Base-by-base conservation (phyloP, 1,284 basidiomycete species). In the Phylloporus gajari region DNA sequence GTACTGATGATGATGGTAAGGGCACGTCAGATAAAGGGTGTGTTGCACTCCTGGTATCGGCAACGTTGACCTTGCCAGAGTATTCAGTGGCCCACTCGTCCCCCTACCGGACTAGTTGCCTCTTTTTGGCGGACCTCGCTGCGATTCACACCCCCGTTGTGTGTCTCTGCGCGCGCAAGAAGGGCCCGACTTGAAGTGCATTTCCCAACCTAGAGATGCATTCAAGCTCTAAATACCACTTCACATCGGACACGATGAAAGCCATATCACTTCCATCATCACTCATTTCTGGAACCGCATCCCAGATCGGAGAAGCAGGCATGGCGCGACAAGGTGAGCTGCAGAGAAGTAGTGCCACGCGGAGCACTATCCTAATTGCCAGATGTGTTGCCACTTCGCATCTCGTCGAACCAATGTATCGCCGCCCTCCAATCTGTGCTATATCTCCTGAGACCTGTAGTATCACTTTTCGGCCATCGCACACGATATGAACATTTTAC, bases 301-400 rank as follows among this genome's bases (percentile, higher is more conserved):
- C 69, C 76, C 86, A 85, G 86, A 23, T 76, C 81, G 8, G 86
- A 89, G 66, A 89, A 88, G 74, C 80, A 83, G 51, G 75, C 84
- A 21, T 93, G 88, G 85, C 85, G 86, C 62, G 81, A 85, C 68
- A 86, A 86, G 74, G 91, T 92, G 2, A 84, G n/a, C 86, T 25
- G 81, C 86, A 27, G 91, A 90, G 78, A 93, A 93, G 79, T 80
- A 84, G 12, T 85, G 87, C 60, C 93, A 94, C 75, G 81, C 83
- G 27, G 78, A 81, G 25, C 86, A 85, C 73, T 88, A 91, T 73
- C 91, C 91, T 32, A 83, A 85, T 19, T 44, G 44, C 69, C 92
- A 91, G 75, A 23, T 25, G 27, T 13, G n/a, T 42, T 63, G 12
- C 66, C 15, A 44, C 67, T 8, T 3, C 68, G 32, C 19, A 51